Conservation (phyloP, 352 stramenopile species). For the Thalassiosira hispida region DNA sequence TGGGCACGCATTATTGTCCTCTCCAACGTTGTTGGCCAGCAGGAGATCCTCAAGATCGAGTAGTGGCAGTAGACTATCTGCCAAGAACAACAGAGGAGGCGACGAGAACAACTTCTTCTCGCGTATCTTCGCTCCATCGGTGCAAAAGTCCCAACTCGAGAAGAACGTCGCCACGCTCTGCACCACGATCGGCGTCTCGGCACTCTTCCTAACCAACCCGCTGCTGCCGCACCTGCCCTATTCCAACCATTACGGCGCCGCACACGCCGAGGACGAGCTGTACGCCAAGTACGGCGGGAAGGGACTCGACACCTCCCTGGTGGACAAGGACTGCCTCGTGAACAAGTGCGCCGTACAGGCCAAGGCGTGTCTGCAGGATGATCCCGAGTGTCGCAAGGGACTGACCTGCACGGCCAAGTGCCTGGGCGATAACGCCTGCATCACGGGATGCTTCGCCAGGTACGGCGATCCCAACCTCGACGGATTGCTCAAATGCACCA, state of each 20-base stretch:
- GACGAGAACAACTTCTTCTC: slow-evolving; percentile 12
- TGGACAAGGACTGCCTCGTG: slow-evolving; percentile 82
- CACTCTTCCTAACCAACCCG: slow-evolving; percentile 45
- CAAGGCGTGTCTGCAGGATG: slow-evolving; percentile 84
- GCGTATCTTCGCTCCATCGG: not conserved
- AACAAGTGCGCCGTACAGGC: slow-evolving; percentile 84
- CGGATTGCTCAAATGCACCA: slow-evolving; percentile 87
- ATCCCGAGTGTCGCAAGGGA: slow-evolving; percentile 86
- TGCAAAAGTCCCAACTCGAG: slow-evolving; percentile 35
- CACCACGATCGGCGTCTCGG: slow-evolving; percentile 45
- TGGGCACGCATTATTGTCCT: not conserved
- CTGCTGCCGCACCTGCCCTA: slow-evolving; percentile 42
- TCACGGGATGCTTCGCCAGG: slow-evolving; percentile 88
- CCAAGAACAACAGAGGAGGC: slow-evolving; percentile 9
- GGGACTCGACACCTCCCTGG: slow-evolving; percentile 80
- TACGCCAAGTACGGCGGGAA: slow-evolving; percentile 82
- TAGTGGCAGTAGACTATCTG: slow-evolving; percentile 2
- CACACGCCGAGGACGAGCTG: slow-evolving; percentile 83
- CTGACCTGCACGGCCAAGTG: slow-evolving; percentile 88
- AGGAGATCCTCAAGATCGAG: not conserved
- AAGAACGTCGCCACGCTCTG: slow-evolving; percentile 42
- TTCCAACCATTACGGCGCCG: slow-evolving; percentile 23
- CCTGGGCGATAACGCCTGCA: slow-evolving; percentile 87
- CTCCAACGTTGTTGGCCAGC: not conserved
- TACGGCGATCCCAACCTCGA: slow-evolving; percentile 87